phyloP scores from a whole-genome alignment of 2,329 filamentous ascomycete species.

The Ilyonectria destructans region DNA sequence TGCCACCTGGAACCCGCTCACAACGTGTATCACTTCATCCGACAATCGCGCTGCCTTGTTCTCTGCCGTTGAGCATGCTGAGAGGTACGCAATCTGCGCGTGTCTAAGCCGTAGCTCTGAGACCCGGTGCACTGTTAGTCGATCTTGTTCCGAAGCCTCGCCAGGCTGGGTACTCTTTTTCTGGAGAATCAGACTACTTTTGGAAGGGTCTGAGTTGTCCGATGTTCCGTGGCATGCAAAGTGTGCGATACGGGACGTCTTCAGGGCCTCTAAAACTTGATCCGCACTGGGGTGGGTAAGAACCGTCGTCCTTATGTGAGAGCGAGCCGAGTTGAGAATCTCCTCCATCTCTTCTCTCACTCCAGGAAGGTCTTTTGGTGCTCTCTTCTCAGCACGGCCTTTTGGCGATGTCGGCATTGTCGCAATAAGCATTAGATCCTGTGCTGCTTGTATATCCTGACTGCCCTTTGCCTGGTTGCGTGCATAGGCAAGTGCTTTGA shows the following conservation, averaged over 20 bases:
- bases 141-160: slow-evolving; percentile 15
- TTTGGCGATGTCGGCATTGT: slow-evolving; percentile 9
- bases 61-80: slow-evolving; percentile 56
- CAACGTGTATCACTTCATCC: slow-evolving; percentile 56
- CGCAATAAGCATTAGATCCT: neutral
- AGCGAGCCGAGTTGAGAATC: neutral
- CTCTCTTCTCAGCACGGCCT: neutral
- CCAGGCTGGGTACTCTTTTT: no score
- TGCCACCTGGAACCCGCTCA: slow-evolving; percentile 55
- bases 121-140: neutral
- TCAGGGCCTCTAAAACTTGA: slow-evolving; percentile 14
- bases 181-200: slow-evolving; percentile 43
- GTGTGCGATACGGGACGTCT: slow-evolving; percentile 30
- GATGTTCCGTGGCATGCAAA: slow-evolving; percentile 44
- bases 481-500: slow-evolving; percentile 5
- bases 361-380: slow-evolving; percentile 5
- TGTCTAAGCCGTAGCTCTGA: slow-evolving; percentile 19
- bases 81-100: slow-evolving; percentile 54
- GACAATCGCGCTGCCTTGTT: slow-evolving; percentile 40
- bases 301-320: neutral
- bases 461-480: neutral
- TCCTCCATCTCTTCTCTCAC: neutral
- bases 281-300: slow-evolving; percentile 21
- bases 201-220: slow-evolving; percentile 37
- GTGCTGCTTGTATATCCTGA: no score